These are phyloP conservation scores for Quercus gilva DNA, from an alignment of 306 rosid genomes.

Conservation along the genomic window DNA sequence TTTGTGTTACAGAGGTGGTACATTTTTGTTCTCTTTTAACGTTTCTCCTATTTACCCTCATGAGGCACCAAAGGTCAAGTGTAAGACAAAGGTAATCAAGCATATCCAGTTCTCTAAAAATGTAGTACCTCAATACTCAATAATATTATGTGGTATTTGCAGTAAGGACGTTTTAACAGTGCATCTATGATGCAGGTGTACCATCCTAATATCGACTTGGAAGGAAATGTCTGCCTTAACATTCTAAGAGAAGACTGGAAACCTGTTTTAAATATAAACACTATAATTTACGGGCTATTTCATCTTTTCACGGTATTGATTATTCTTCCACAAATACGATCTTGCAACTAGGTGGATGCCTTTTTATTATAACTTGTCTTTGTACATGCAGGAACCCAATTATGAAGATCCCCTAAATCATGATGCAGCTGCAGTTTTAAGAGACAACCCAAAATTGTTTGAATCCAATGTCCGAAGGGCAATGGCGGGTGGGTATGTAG, in stretches of 20 bases:
- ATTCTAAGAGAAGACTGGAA: slow-evolving; percentile 66
- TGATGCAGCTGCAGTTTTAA: slow-evolving; percentile 54
- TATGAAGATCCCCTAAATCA: slow-evolving; percentile 54
- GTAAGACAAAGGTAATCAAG: slow-evolving; percentile 57
- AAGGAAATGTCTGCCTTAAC: slow-evolving; percentile 66
- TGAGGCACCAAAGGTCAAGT: slow-evolving; percentile 65
- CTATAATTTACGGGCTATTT: slow-evolving; percentile 48
- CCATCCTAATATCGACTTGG: slow-evolving; percentile 70
- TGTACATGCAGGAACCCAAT: slow-evolving; percentile 42
- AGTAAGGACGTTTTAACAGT: background rate
- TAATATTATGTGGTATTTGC: background rate
- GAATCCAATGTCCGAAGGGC: slow-evolving; percentile 60
- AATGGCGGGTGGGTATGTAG: slow-evolving; percentile 61
- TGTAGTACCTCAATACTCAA: background rate
- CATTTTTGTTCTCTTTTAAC: slow-evolving; percentile 50
- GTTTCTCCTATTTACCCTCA: slow-evolving; percentile 58
- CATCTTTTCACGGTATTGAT: slow-evolving; percentile 53
- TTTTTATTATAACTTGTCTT: background rate
- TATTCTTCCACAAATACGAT: background rate
- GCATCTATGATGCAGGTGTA: slow-evolving; percentile 42
- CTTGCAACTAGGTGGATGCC: background rate
- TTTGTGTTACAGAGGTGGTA: slow-evolving; percentile 43
- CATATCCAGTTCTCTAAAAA: background rate
- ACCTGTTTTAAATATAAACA: slow-evolving; percentile 50
- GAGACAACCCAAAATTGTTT: slow-evolving; percentile 53